Conservation (phyloP, 306 rosid genomes). For the Fragaria nilgerrensis region DNA sequence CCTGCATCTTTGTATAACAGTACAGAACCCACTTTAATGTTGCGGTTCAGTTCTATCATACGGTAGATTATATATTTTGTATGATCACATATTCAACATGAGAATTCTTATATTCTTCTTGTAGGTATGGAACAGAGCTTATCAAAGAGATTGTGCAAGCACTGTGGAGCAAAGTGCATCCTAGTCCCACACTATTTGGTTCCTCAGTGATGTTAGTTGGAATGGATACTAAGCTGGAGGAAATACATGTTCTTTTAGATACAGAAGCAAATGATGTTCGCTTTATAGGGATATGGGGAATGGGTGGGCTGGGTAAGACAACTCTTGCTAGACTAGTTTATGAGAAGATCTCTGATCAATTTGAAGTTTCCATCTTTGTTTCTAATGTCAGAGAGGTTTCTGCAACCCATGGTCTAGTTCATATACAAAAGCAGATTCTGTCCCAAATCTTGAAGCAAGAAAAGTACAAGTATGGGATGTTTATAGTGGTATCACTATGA, state of each 20-base stretch:
- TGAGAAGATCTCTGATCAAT: too few relatives aligned
- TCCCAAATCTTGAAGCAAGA: not conserved
- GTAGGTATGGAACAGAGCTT: not conserved
- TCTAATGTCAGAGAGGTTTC: not conserved
- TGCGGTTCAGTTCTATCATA: too few relatives aligned
- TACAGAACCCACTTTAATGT: too few relatives aligned
- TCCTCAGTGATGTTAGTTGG: not conserved
- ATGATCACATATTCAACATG: not conserved
- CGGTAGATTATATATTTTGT: too few relatives aligned
- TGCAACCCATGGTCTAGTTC: not conserved
- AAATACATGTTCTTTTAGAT: not conserved
- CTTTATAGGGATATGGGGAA: too few relatives aligned
- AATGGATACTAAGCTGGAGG: not conserved
- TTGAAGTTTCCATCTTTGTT: not conserved
- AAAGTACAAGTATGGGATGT: not conserved
- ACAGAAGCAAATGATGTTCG: too few relatives aligned
- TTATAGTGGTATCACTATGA: not conserved
- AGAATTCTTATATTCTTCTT: too few relatives aligned
- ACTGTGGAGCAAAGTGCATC: not conserved
- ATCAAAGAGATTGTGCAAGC: not conserved
- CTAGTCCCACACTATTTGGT: not conserved
- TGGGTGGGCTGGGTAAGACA: too few relatives aligned
- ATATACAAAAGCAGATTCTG: not conserved
- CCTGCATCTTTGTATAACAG: too few relatives aligned
- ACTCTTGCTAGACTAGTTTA: too few relatives aligned